A percentile compares a stretch with the other conserved stretches of the same genome.
These are phyloP conservation scores for Steccherinum ochraceum DNA, from an alignment of 768 basidiomycete genomes.

Conservation along the genomic window DNA sequence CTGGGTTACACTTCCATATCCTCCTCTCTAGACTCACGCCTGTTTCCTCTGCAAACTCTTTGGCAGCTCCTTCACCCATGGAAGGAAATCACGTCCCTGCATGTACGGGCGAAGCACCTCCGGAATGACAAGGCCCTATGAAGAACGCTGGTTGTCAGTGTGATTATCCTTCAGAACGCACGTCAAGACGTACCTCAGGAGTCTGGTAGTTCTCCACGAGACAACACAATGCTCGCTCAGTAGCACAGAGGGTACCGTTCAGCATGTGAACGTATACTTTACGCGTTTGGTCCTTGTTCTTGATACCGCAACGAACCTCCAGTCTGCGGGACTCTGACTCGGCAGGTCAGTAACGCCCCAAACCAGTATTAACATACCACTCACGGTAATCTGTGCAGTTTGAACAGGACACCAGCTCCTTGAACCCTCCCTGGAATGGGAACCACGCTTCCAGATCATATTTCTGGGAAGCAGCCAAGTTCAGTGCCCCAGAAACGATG, in stretches of 20 bases:
- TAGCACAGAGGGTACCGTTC: conserved; percentile 96
- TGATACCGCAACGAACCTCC: conserved; percentile 91
- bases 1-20: background rate
- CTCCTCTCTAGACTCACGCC: conserved; percentile 21
- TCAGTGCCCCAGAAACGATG: conserved; percentile 95
- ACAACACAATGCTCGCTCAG: conserved; percentile 94
- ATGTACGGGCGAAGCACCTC: conserved; percentile 90
- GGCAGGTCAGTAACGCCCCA: background rate
- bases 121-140: conserved; percentile 83
- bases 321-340: conserved; percentile 80
- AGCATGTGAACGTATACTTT: conserved; percentile 99
- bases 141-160: background rate
- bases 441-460: conserved; percentile 99
- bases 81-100: conserved; percentile 89
- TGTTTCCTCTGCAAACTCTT: conserved; percentile 75
- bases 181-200: conserved; percentile 62
- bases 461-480: conserved; percentile 96
- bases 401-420: conserved; percentile 95
- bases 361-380: conserved; percentile 23
- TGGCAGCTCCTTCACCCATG: conserved; percentile 76
- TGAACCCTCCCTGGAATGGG: conserved; percentile 94
- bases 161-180: background rate
- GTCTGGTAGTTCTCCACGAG: conserved; percentile 99
- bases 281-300: conserved; percentile 81
- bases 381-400: conserved; percentile 99